Evolutionary conservation across 148 eudicot species (phyloP), one percentile per base, ranked within the genome.

Genomic region (Vaccinium corymbosum): DNA sequence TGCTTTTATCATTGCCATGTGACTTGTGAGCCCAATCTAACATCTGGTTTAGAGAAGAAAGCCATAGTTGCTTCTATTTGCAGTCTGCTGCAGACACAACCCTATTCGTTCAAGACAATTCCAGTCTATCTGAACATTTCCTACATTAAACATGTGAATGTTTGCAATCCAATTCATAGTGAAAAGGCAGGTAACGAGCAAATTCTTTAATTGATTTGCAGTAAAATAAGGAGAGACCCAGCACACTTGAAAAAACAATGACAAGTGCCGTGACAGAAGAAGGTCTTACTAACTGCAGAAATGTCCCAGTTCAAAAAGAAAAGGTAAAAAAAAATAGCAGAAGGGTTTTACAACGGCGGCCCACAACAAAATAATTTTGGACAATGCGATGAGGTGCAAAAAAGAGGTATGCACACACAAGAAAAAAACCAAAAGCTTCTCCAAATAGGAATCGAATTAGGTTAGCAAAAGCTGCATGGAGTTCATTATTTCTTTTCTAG

Each of bases 91-190:
- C 53, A 48, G 32, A 46, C 22, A 80, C 19, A 59, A 22, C 49
- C 83, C 50, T 64, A 48, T 66, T 81, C 2, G 8, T 49, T 22
- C 53, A 15, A 80, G 11, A 80, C 5, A 57, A 62, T 27, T 66
- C 20, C 25, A 48, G 35, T 29, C 13, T 49, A 81, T 70, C 77
- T 81, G 42, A 81, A 81, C 25, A 66, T 49, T 25, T 22, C 74
- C 51, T 46, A 48, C 42, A 72, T 64, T 4, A 51, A 22, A 50
- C 77, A 22, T 13, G 52, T 14, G 49, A 66, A 64, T 49, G 75
- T 29, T 64, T 15, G 48, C 49, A 20, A 19, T 6, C 5, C 25
- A 68, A 61, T 81, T 68, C 19, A 1, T 13, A 50, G 49, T 16
- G 35, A 17, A 27, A 64, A 81, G 48, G n/a, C 42, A 51, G 46